These are phyloP conservation scores for Aspergillus clavatus DNA, from an alignment of 2,329 filamentous ascomycete genomes.

Conservation along the genomic window DNA sequence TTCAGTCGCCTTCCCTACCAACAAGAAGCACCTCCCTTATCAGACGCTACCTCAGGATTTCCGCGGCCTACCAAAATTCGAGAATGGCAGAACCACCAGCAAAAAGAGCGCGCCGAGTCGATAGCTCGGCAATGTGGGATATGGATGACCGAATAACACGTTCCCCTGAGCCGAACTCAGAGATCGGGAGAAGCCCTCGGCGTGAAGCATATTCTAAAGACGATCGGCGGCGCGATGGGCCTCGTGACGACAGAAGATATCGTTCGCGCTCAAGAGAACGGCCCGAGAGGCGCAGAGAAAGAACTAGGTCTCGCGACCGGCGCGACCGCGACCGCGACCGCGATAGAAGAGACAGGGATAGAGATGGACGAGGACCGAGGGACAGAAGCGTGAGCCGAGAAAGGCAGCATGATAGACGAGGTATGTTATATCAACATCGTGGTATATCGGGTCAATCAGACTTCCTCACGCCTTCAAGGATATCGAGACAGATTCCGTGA, in stretches of 20 bases:
- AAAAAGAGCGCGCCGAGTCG: slow-evolving; percentile 50
- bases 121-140: slow-evolving; percentile 61
- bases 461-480: slow-evolving; percentile 16
- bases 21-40: background rate
- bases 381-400: slow-evolving; percentile 38
- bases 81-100: slow-evolving; percentile 51
- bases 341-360: slow-evolving; percentile 31
- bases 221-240: slow-evolving; percentile 35
- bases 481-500: slow-evolving; percentile 32
- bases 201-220: slow-evolving; percentile 34
- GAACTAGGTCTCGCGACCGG: slow-evolving; percentile 43
- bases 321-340: slow-evolving; percentile 29
- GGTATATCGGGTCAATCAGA: too few relatives aligned
- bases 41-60: background rate
- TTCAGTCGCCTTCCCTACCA: background rate
- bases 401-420: slow-evolving; percentile 36
- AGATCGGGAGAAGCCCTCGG: slow-evolving; percentile 33
- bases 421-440: slow-evolving; percentile 27
- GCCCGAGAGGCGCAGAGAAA: slow-evolving; percentile 38
- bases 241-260: slow-evolving; percentile 37
- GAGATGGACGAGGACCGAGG: slow-evolving; percentile 35
- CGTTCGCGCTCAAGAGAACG: slow-evolving; percentile 38
- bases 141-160: slow-evolving; percentile 30
- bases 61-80: slow-evolving; percentile 2
- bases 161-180: slow-evolving; percentile 24